phyloP scores from a whole-genome alignment of 2,329 filamentous ascomycete species.

The Bipolaris bicolor region DNA sequence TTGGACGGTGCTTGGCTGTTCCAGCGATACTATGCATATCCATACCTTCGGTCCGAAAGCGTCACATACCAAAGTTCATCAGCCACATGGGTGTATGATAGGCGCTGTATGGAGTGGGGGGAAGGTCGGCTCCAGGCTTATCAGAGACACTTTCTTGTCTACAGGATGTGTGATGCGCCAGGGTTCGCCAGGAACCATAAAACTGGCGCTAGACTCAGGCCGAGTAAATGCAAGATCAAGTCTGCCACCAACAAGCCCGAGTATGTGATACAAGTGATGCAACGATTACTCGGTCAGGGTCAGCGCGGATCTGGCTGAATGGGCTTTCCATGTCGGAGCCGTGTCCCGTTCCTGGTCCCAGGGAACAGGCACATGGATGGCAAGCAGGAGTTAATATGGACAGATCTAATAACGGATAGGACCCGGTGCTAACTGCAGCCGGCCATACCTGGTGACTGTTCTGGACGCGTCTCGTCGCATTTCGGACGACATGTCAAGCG shows the following conservation, averaged over 20 bases:
- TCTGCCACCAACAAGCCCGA: not conserved
- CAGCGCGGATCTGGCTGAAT: too few relatives aligned
- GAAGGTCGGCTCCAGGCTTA: not conserved
- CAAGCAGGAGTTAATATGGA: conserved; percentile 6
- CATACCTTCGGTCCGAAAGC: conserved; percentile 11
- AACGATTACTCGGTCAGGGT: not conserved
- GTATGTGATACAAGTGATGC: not conserved
- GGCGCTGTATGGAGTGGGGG: conserved; percentile 7
- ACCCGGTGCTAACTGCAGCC: conserved; percentile 13
- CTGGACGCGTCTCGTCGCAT: conserved; percentile 27
- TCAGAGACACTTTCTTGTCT: not conserved
- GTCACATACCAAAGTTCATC: not conserved
- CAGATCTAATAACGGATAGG: conserved; percentile 2
- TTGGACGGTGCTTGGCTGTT: not conserved
- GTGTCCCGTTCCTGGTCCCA: not conserved
- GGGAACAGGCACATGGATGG: not conserved
- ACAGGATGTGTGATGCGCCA: not conserved
- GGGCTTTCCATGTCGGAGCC: not conserved
- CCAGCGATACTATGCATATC: not conserved
- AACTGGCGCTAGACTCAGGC: not conserved
- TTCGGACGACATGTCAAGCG: conserved; percentile 26
- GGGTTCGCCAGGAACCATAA: not conserved
- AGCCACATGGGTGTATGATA: conserved; percentile 19
- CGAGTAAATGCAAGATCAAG: not conserved
- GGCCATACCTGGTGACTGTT: conserved; percentile 18